Percentiles rank a stretch among this genome's conserved stretches.
These are phyloP conservation scores for Gaultheria prostrata DNA, from an alignment of 148 eudicot genomes.

Conservation along the genomic window DNA sequence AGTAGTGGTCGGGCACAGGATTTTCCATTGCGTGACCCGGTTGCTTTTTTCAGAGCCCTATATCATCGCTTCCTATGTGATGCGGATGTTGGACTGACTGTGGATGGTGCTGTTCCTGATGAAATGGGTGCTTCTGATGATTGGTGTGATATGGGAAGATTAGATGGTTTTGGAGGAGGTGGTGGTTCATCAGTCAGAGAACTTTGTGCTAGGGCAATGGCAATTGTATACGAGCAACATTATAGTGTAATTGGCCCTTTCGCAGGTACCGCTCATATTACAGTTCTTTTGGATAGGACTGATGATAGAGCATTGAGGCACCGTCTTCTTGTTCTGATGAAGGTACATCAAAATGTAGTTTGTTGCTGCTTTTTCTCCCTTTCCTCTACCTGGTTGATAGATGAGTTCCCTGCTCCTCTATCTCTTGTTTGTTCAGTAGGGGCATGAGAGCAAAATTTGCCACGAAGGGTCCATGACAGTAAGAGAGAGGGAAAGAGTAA, in stretches of 20 bases:
- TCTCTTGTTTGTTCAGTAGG: neutral
- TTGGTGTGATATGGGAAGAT: slow-evolving; percentile 99
- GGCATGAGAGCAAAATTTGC: slow-evolving; percentile 8
- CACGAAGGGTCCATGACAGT: neutral
- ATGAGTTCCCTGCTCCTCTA: slow-evolving; percentile 5
- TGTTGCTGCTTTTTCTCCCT: slow-evolving; percentile 2
- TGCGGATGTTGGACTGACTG: slow-evolving; percentile 90
- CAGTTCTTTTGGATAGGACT: slow-evolving; percentile 93
- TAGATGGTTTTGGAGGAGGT: slow-evolving; percentile 99
- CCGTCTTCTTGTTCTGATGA: slow-evolving; percentile 85
- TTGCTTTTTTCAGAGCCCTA: slow-evolving; percentile 92
- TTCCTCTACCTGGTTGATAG: neutral
- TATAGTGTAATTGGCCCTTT: slow-evolving; percentile 72
- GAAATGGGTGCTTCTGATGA: slow-evolving; percentile 96
- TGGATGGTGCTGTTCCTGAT: slow-evolving; percentile 97
- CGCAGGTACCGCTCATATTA: slow-evolving; percentile 92
- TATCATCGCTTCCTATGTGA: slow-evolving; percentile 97
- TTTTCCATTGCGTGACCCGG: slow-evolving; percentile 94
- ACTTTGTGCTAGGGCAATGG: slow-evolving; percentile 98
- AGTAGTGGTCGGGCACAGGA: slow-evolving; percentile 78
- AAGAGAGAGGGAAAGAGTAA: neutral
- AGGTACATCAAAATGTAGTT: slow-evolving; percentile 44
- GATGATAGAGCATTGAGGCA: slow-evolving; percentile 97
- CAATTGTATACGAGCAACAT: slow-evolving; percentile 96
- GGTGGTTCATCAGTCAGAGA: slow-evolving; percentile 94